Evolutionary conservation across 192 early-diverging fungal genomes (phyloP).

Genomic region (Umbelopsis sp.): DNA sequence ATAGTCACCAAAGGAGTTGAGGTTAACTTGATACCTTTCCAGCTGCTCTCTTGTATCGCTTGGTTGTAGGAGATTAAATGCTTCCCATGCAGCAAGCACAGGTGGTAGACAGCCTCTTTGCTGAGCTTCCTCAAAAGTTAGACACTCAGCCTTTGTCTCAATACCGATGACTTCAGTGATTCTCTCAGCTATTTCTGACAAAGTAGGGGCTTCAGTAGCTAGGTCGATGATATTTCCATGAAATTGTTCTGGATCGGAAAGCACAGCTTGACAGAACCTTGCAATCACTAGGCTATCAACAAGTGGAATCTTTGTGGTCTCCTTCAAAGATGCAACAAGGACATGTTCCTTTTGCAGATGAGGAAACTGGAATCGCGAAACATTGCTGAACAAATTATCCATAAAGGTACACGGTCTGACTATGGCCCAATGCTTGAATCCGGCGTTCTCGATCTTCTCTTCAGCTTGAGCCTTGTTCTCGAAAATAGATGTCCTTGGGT

Average conservation of each 20-base stretch:
- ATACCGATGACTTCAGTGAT: neutral
- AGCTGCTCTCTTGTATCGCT: neutral
- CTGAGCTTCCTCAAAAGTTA: neutral
- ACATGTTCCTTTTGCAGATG: neutral
- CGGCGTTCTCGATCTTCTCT: neutral
- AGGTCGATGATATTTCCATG: neutral
- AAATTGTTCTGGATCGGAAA: neutral
- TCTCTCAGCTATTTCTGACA: neutral
- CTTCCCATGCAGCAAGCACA: neutral
- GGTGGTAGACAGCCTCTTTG: neutral
- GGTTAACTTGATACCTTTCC: neutral
- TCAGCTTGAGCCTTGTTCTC: neutral
- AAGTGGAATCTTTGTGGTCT: neutral
- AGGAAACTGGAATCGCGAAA: neutral
- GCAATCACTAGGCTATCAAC: neutral
- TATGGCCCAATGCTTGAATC: neutral
- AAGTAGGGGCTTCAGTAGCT: neutral
- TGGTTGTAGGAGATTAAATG: neutral
- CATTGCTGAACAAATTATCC: neutral
- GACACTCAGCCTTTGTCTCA: neutral
- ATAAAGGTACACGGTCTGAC: neutral
- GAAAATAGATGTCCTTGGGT: neutral
- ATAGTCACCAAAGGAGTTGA: neutral
- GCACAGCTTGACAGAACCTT: neutral
- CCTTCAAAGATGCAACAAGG: neutral